These are phyloP conservation scores for Brassica hybrid DNA, from an alignment of 441 rosid species.

Conservation along the genomic window DNA sequence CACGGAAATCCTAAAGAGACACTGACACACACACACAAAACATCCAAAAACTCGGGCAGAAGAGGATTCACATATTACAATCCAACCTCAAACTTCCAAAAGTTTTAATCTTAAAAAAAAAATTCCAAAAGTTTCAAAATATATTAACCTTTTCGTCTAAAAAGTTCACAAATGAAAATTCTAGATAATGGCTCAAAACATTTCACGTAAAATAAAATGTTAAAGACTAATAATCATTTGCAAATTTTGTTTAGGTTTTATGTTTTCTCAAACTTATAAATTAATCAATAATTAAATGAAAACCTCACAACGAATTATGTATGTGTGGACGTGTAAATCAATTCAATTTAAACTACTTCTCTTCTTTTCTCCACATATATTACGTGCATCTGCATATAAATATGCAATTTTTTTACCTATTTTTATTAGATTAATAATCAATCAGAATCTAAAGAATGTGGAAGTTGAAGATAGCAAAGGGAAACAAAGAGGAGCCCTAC, in stretches of 20 bases:
- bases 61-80: not conserved
- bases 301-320: slow-evolving; percentile 23
- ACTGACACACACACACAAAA: not conserved
- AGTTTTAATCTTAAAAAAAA: no score
- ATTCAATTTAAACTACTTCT: slow-evolving; percentile 21
- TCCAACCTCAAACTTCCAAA: not conserved
- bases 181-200: not conserved
- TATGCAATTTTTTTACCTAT: slow-evolving; percentile 5
- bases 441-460: slow-evolving; percentile 49
- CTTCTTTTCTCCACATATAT: slow-evolving; percentile 34
- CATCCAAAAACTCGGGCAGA: not conserved
- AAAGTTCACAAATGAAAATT: not conserved
- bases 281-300: not conserved
- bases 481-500: slow-evolving; percentile 48
- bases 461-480: slow-evolving; percentile 62
- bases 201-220: not conserved
- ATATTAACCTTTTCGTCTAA: not conserved
- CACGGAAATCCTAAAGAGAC: no score
- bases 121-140: no score
- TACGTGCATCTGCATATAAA: slow-evolving; percentile 25
- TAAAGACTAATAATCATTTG: not conserved
- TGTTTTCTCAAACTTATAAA: not conserved
- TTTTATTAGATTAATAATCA: slow-evolving; percentile 20
- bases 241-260: not conserved
- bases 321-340: slow-evolving; percentile 27